Evolutionary conservation across 768 basidiomycete species (phyloP).

Genomic region (Rhizopogon roseolus): DNA sequence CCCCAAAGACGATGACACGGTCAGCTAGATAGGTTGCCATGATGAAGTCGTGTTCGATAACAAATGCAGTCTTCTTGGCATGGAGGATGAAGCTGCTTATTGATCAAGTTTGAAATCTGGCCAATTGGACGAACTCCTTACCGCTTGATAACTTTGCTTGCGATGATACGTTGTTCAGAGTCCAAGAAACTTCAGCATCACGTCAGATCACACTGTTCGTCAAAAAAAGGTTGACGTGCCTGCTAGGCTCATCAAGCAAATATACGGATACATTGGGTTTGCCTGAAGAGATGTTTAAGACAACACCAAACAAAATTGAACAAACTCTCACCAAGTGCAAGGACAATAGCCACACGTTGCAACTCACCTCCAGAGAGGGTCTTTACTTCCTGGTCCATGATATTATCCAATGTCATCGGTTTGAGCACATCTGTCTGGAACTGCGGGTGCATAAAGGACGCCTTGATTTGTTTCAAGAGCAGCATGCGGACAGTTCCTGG

Average conservation of each 20-base stretch:
- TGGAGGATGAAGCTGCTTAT: slow-evolving; percentile 79
- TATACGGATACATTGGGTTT: slow-evolving; percentile 85
- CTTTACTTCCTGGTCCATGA: slow-evolving; percentile 98
- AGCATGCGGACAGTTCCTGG: slow-evolving; percentile 95
- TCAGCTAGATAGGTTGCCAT: slow-evolving; percentile 99
- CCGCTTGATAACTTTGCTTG: slow-evolving; percentile 97
- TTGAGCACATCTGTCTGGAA: slow-evolving; percentile 98
- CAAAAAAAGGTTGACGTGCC: slow-evolving; percentile 34
- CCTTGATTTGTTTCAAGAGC: slow-evolving; percentile 90
- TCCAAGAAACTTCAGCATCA: slow-evolving; percentile 74
- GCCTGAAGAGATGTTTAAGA: slow-evolving; percentile 29
- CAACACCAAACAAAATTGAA: not conserved
- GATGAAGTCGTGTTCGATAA: slow-evolving; percentile 99
- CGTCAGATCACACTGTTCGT: not conserved
- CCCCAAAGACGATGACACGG: slow-evolving; percentile 91
- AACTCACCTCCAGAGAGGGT: slow-evolving; percentile 98
- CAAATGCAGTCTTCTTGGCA: slow-evolving; percentile 95
- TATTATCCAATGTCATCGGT: slow-evolving; percentile 91
- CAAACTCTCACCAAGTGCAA: slow-evolving; percentile 66
- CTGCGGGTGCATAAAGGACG: slow-evolving; percentile 98
- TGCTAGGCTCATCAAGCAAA: slow-evolving; percentile 92
- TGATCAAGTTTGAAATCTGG: slow-evolving; percentile 1
- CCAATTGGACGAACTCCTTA: slow-evolving; percentile 23
- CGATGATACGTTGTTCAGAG: slow-evolving; percentile 98
- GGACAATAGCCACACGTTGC: slow-evolving; percentile 94